Evolutionary conservation across 176 grass and related monocot species (phyloP).

Genomic region (Cenchrus fungigraminus): DNA sequence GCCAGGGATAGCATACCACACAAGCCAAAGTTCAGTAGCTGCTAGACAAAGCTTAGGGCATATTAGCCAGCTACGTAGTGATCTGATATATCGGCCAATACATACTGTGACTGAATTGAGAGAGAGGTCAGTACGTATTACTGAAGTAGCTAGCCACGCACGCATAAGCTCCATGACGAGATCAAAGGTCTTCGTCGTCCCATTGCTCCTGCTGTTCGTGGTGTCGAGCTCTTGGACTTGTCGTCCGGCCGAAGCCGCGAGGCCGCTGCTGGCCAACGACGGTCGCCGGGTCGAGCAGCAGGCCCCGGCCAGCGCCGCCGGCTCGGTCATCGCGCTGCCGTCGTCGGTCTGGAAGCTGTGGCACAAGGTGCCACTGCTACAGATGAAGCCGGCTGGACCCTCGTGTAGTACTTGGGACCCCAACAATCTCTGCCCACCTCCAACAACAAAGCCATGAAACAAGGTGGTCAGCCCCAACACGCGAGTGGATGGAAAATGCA

Average conservation of each 20-base stretch:
- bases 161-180: background rate
- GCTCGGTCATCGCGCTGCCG: conserved; percentile 10
- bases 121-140: too few relatives aligned
- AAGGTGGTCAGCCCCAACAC: background rate
- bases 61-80: too few relatives aligned
- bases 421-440: background rate
- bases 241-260: background rate
- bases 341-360: background rate
- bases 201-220: background rate
- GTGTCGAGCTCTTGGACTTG: background rate
- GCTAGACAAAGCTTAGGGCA: background rate
- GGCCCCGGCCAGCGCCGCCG: background rate
- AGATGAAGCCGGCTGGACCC: conserved; percentile 26
- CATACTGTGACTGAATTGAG: too few relatives aligned
- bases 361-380: conserved; percentile 6
- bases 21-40: background rate
- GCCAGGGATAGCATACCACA: background rate
- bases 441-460: background rate
- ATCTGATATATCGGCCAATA: too few relatives aligned
- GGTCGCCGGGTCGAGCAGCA: background rate
- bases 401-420: conserved; percentile 31
- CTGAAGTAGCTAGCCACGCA: too few relatives aligned
- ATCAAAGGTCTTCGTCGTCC: background rate
- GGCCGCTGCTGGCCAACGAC: background rate
- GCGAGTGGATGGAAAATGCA: background rate